Evolutionary conservation across 768 basidiomycete species (phyloP).

Genomic region (Grammothele lineata): DNA sequence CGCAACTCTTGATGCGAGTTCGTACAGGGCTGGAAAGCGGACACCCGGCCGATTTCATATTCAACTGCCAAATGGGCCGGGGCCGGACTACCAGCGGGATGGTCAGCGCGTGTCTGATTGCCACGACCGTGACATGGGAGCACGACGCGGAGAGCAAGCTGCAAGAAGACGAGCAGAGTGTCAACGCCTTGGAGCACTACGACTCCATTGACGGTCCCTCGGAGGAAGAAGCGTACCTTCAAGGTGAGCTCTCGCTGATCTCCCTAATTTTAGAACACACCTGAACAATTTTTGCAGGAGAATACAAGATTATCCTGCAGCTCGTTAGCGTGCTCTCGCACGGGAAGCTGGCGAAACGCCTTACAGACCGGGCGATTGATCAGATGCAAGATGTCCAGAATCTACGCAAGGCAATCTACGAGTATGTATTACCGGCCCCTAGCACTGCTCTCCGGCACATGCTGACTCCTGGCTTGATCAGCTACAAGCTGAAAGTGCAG

Average conservation of each 20-base stretch:
- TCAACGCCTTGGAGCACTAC: constrained; percentile 40
- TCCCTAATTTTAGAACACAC: no score
- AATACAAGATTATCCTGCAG: constrained; percentile 95
- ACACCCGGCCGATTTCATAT: constrained; percentile 73
- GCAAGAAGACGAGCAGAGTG: constrained; percentile 31
- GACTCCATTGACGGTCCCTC: constrained; percentile 78
- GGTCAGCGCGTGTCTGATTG: constrained; percentile 84
- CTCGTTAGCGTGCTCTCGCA: constrained; percentile 89
- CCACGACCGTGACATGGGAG: constrained; percentile 63
- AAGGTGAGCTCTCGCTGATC: no score
- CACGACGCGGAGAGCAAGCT: constrained; percentile 33
- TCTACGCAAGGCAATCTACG: constrained; percentile 89
- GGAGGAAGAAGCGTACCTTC: constrained; percentile 85
- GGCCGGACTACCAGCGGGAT: constrained; percentile 95
- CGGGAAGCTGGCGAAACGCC: constrained; percentile 87
- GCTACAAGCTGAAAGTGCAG: constrained; percentile 88
- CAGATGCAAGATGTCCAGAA: constrained; percentile 97
- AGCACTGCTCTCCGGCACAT: background rate
- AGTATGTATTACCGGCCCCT: constrained; percentile 53
- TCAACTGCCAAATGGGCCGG: constrained; percentile 97
- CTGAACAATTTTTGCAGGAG: constrained; percentile 66
- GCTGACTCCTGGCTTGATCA: constrained; percentile 31
- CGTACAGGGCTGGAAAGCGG: constrained; percentile 41
- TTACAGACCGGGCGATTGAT: constrained; percentile 88
- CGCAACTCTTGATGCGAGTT: constrained; percentile 73